phyloP scores from a whole-genome alignment of 108 stramenopile genomes.

The Cyclotella choctawhatcheeana region DNA sequence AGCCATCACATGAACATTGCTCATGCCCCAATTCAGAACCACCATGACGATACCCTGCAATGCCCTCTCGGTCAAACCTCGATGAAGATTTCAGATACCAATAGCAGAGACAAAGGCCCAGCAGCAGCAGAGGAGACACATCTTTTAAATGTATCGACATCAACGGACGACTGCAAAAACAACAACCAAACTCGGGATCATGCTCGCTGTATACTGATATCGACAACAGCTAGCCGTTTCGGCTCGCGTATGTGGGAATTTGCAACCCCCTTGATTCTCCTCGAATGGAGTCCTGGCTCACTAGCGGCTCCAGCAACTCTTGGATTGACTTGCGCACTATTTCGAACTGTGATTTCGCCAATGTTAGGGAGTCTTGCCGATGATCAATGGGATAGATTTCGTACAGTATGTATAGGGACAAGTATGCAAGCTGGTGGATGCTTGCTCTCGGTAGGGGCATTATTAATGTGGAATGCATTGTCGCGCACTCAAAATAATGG shows the following conservation, averaged over 20 bases:
- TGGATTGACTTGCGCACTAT: conserved; percentile 16
- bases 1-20: too few relatives aligned
- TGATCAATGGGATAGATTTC: conserved; percentile 25
- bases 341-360: conserved; percentile 18
- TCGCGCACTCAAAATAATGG: not conserved
- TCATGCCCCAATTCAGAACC: too few relatives aligned
- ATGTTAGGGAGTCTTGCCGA: conserved; percentile 16
- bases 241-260: conserved; percentile 36
- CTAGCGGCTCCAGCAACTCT: conserved; percentile 29
- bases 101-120: too few relatives aligned
- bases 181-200: not conserved
- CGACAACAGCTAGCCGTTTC: conserved; percentile 17
- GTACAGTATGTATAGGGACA: conserved; percentile 16
- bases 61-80: too few relatives aligned
- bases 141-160: not conserved
- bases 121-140: too few relatives aligned
- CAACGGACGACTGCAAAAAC: not conserved
- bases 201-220: conserved; percentile 10
- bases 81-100: too few relatives aligned
- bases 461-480: conserved; percentile 14
- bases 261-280: conserved; percentile 23
- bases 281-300: conserved; percentile 30
- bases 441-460: conserved; percentile 20
- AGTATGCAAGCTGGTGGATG: conserved; percentile 31
- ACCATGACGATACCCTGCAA: too few relatives aligned